Base-by-base conservation (phyloP, 2,329 filamentous ascomycete species). In the Xylogone sp. region DNA sequence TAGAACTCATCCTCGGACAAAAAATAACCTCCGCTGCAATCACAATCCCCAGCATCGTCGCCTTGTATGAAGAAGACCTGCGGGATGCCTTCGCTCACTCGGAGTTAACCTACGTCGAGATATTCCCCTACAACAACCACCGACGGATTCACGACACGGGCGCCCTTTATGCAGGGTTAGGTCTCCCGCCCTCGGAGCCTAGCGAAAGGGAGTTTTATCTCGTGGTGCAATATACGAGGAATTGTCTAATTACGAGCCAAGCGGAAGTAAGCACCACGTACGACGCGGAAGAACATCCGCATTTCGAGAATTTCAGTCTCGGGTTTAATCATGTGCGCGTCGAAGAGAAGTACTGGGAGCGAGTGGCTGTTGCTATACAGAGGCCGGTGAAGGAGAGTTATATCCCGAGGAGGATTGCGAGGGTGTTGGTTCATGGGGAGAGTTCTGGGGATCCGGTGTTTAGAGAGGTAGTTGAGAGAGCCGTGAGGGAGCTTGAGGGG, bases 281-380 rank as follows among this genome's bases (percentile, higher is more conserved):
- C 12, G 21, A 29, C 42, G 22, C 18, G 21, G 39, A 43, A 13
- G 20, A 49, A 19, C 46, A 49, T 53, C 42, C 46, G 21, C 47
- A 42, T 21, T 12, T 31, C 19, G 51, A 53, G 42, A 50, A 53
- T 18, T 53, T 53, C 22, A 42, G 42, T 49, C 51, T 53, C 10
- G 51, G 46, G 27, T 31, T 31, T 31, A 13, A 31, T 31, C 7
- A 31, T 31, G 27, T 8, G 27, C 27, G 13, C 27, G 13, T 13
- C 27, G 8, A 31, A 31, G 27, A 31, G 27, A 31, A 31, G 27
- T 31, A 31, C 13, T 31, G 27, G 27, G 27, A 31, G 27, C 27
- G 27, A 31, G 27, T 31, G 27, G 27, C 27, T 31, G 27, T 13
- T 31, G 27, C 27, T 13, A 31, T 31, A 31, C 27, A 31, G 27